These are phyloP conservation scores for Cyathus striatus DNA, from an alignment of 768 basidiomycete species.

Conservation along the genomic window DNA sequence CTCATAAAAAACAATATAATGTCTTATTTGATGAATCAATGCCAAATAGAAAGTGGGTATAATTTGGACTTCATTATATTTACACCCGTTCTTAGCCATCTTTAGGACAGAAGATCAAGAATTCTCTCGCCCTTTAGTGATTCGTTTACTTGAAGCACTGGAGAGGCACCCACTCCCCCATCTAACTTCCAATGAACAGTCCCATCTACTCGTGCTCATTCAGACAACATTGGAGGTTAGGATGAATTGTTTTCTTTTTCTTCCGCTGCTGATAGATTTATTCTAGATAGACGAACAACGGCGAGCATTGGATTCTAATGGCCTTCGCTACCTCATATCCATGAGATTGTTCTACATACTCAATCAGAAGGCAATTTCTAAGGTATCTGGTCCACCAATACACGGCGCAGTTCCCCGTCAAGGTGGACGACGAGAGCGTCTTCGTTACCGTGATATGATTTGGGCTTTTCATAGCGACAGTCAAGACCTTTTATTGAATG, in stretches of 20 bases:
- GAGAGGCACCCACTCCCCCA: conserved; percentile 63
- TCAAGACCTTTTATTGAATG: conserved; percentile 75
- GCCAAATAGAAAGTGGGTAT: conserved; percentile 39
- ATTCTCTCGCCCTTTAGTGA: conserved; percentile 60
- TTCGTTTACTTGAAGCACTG: conserved; percentile 56
- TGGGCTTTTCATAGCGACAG: conserved; percentile 98
- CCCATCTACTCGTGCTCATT: conserved; percentile 77
- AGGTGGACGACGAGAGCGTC: conserved; percentile 63
- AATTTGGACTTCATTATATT: background rate
- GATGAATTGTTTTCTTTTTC: conserved; percentile 3
- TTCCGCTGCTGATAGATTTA: background rate
- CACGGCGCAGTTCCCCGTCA: conserved; percentile 33
- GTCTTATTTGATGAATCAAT: conserved; percentile 48
- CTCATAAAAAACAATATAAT: conserved; percentile 37
- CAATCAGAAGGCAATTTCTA: conserved; percentile 49
- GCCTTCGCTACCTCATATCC: conserved; percentile 87
- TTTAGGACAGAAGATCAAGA: conserved; percentile 44
- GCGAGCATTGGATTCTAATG: conserved; percentile 88
- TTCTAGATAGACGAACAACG: conserved; percentile 82
- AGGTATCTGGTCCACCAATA: conserved; percentile 40
- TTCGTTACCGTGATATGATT: conserved; percentile 90
- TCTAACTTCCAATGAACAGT: conserved; percentile 75
- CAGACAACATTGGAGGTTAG: conserved; percentile 82
- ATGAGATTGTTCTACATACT: conserved; percentile 90
- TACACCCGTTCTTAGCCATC: background rate